Conservation (phyloP, 306 rosid species). For the Argentina anserina region DNA sequence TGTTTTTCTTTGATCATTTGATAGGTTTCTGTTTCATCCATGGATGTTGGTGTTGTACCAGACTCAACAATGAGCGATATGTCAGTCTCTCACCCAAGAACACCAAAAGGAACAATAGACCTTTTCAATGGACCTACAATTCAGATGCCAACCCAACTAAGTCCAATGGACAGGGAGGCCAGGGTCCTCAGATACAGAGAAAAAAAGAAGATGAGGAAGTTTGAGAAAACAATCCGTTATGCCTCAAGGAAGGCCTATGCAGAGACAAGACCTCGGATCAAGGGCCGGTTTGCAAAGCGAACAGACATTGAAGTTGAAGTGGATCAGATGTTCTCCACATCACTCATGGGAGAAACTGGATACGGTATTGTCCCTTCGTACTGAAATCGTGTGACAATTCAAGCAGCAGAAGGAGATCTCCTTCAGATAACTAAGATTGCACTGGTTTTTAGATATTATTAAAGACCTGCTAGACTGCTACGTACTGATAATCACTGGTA, state of each 20-base stretch:
- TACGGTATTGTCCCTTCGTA: constrained; percentile 90
- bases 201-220: constrained; percentile 86
- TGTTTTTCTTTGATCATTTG: constrained; percentile 6
- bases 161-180: constrained; percentile 85
- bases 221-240: constrained; percentile 89
- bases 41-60: constrained; percentile 87
- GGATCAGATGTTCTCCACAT: constrained; percentile 69
- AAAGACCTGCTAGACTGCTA: constrained; percentile 20
- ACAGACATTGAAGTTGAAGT: constrained; percentile 63
- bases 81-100: constrained; percentile 55
- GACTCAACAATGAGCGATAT: constrained; percentile 61
- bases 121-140: constrained; percentile 59
- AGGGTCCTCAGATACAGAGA: constrained; percentile 86
- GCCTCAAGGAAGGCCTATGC: constrained; percentile 98
- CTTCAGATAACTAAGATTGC: constrained; percentile 4
- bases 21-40: constrained; percentile 76
- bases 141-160: constrained; percentile 58
- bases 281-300: constrained; percentile 87
- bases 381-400: constrained; percentile 23
- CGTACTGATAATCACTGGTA: constrained; percentile 13
- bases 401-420: constrained; percentile 15
- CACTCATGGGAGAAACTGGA: constrained; percentile 57
- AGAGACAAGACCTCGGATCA: constrained; percentile 87
- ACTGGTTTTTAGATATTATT: constrained; percentile 9
- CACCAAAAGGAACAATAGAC: constrained; percentile 79